Evolutionary conservation across 768 basidiomycete genomes (phyloP).

Genomic region (Dacryopinax spathularia): DNA sequence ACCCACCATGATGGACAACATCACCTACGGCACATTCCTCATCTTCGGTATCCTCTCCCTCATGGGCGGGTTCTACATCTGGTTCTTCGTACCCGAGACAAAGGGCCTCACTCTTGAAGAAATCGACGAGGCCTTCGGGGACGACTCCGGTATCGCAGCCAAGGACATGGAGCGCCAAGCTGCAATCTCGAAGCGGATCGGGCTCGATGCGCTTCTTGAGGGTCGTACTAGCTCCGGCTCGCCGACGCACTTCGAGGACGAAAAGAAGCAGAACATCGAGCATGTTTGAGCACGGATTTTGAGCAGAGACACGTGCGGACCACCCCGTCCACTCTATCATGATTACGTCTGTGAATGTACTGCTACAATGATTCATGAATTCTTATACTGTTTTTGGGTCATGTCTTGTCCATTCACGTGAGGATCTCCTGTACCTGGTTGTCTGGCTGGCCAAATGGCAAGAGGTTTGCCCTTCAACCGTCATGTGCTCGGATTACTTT

Average conservation of each 20-base stretch:
- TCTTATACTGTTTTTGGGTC: too few species aligned
- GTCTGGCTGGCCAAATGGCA: too few species aligned
- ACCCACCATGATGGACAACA: slow-evolving; percentile 51
- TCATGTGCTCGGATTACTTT: too few species aligned
- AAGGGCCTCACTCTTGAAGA: slow-evolving; percentile 71
- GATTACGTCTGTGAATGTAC: too few species aligned
- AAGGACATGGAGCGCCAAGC: slow-evolving; percentile 40
- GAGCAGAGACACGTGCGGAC: not conserved
- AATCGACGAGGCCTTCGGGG: slow-evolving; percentile 77
- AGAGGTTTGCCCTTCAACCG: too few species aligned
- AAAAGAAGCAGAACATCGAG: not conserved
- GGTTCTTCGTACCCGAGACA: slow-evolving; percentile 65
- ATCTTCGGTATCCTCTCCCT: slow-evolving; percentile 62
- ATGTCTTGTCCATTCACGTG: too few species aligned
- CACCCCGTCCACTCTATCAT: not conserved
- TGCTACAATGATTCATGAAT: too few species aligned
- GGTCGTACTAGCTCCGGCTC: not conserved
- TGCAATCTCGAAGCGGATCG: slow-evolving; percentile 48
- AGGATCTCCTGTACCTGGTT: too few species aligned
- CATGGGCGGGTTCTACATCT: slow-evolving; percentile 50
- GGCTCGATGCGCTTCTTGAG: slow-evolving; percentile 28
- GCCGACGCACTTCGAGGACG: not conserved
- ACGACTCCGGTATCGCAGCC: slow-evolving; percentile 38
- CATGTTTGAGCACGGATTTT: not conserved
- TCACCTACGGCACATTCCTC: slow-evolving; percentile 58